phyloP scores from a whole-genome alignment of 306 rosid species.

The Prunus salicina region DNA sequence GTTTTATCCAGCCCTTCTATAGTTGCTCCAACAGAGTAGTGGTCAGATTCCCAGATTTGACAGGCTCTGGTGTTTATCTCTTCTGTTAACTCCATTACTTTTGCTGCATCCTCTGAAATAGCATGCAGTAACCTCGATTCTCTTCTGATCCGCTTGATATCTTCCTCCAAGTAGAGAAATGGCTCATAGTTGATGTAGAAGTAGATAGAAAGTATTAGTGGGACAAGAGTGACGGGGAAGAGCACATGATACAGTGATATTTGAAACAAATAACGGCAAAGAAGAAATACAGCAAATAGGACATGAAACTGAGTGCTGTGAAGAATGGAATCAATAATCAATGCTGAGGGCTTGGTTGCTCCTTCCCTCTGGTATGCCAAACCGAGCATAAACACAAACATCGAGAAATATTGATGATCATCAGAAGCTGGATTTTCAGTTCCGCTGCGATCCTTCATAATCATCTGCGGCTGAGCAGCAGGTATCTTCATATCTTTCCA shows the following conservation, averaged over 20 bases:
- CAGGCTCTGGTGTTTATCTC: not conserved
- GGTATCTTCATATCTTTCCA: too few relatives aligned
- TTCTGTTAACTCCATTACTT: not conserved
- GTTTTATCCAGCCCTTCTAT: not conserved
- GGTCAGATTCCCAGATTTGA: slow-evolving; percentile 14
- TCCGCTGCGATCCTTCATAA: not conserved
- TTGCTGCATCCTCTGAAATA: slow-evolving; percentile 10
- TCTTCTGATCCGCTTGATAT: slow-evolving; percentile 27
- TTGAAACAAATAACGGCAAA: not conserved
- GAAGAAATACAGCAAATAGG: not conserved
- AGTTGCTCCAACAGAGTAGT: not conserved
- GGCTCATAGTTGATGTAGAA: not conserved
- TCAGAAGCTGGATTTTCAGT: not conserved
- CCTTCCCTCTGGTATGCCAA: not conserved
- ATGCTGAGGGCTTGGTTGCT: not conserved
- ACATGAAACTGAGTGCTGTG: not conserved
- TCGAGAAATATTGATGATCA: not conserved
- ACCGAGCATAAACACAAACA: not conserved
- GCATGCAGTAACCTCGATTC: slow-evolving; percentile 13
- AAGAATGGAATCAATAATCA: not conserved
- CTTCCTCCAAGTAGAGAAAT: slow-evolving; percentile 1
- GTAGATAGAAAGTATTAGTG: not conserved
- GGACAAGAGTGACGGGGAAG: not conserved
- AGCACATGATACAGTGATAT: not conserved
- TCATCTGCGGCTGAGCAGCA: not conserved